These are phyloP conservation scores for Lupinus albus DNA, from an alignment of 306 rosid genomes.

Conservation along the genomic window DNA sequence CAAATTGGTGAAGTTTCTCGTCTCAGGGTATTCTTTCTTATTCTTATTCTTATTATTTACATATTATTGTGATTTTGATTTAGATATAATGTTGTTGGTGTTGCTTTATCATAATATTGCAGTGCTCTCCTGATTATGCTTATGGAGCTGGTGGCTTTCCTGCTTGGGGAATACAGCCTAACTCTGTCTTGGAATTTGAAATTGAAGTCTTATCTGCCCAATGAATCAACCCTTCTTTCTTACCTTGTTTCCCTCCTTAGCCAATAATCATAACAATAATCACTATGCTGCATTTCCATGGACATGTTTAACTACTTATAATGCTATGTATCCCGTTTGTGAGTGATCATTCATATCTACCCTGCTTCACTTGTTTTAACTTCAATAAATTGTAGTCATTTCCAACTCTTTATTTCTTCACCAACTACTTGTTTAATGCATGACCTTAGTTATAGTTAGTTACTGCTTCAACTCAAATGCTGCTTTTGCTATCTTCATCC, in stretches of 20 bases:
- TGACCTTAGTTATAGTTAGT: background rate
- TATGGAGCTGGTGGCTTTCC: constrained; percentile 87
- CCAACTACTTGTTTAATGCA: constrained; percentile 13
- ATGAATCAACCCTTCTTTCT: constrained; percentile 37
- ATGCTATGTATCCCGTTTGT: constrained; percentile 4
- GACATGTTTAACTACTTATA: constrained; percentile 40
- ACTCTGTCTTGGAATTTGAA: constrained; percentile 79
- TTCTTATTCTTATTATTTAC: too few species aligned
- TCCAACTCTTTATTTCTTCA: background rate
- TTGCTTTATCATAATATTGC: constrained; percentile 43
- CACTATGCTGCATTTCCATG: constrained; percentile 31
- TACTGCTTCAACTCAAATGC: constrained; percentile 2
- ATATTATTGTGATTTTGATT: too few species aligned
- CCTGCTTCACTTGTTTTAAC: constrained; percentile 30
- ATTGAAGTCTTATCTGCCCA: constrained; percentile 71
- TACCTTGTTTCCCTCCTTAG: background rate
- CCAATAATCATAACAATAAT: background rate
- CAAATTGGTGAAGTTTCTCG: constrained; percentile 96
- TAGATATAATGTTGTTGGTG: too few species aligned
- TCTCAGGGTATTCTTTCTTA: constrained; percentile 61
- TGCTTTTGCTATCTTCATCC: background rate
- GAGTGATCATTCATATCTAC: constrained; percentile 20
- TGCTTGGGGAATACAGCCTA: constrained; percentile 90
- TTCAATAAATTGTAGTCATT: constrained; percentile 17
- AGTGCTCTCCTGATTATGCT: constrained; percentile 98